A percentile compares a stretch with the other conserved stretches of the same genome.
These are phyloP conservation scores for Pyrenochaeta sp. DNA, from an alignment of 2,329 filamentous ascomycete genomes.

Conservation along the genomic window DNA sequence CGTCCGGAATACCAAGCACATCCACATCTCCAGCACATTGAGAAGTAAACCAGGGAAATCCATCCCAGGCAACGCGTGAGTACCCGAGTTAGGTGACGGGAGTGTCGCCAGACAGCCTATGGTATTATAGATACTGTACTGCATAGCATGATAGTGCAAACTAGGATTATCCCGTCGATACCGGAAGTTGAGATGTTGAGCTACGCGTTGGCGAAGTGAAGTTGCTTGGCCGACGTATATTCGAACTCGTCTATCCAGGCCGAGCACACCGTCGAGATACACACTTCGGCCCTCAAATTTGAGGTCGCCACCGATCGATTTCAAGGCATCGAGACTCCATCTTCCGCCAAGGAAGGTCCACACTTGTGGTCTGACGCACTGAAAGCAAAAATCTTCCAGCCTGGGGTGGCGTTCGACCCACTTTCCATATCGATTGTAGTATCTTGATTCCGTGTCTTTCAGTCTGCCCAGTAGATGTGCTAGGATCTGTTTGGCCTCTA, in stretches of 20 bases:
- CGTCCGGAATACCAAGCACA: conserved; percentile 41
- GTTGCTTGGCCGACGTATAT: conserved; percentile 45
- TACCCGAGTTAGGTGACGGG: conserved; percentile 16
- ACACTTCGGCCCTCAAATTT: conserved; percentile 32
- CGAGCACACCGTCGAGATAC: conserved; percentile 38
- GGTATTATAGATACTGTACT: conserved; percentile 38
- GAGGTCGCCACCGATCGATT: conserved; percentile 33
- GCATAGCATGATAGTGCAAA: conserved; percentile 46
- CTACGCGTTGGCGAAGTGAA: conserved; percentile 33
- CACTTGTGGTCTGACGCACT: conserved; percentile 30
- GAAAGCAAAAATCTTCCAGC: conserved; percentile 29
- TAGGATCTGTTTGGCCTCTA: conserved; percentile 37
- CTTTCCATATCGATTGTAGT: conserved; percentile 26
- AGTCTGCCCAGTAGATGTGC: conserved; percentile 27
- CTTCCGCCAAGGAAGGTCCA: conserved; percentile 30
- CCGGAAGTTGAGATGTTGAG: conserved; percentile 46
- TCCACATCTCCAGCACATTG: conserved; percentile 50
- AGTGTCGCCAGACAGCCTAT: conserved; percentile 35
- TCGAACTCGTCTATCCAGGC: conserved; percentile 33
- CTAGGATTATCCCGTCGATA: conserved; percentile 45
- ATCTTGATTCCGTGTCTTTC: conserved; percentile 19
- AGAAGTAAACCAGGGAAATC: conserved; percentile 36
- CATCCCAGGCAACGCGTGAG: conserved; percentile 31
- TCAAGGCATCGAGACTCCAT: conserved; percentile 34
- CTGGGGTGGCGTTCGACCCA: conserved; percentile 30